Base-by-base conservation (phyloP, 352 stramenopile species). In the Phytopythium delawarense region DNA sequence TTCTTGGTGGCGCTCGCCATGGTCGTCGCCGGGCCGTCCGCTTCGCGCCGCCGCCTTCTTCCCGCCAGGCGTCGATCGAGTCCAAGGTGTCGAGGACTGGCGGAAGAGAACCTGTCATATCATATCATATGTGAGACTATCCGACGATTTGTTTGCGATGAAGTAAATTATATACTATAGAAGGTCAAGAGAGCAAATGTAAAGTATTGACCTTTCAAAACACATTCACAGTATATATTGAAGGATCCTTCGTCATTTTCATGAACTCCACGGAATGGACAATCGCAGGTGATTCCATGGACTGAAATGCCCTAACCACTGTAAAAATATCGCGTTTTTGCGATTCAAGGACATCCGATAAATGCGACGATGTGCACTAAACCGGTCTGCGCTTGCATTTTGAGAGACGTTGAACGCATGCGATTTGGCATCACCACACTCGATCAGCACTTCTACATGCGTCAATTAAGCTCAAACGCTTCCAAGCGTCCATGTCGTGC, bases 1-100 rank as follows among this genome's bases (percentile, higher is more conserved):
- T 82, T 84, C 75, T 91, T 91, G 39, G 71, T 79, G 49, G 70
- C 71, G 69, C 72, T 87, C 39, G 68, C 69, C 71, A 79, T 78
- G 46, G 35, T 42, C 13, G 20, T 4, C 56, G 39, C 37, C 42
- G 42, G n/a, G 13, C 21, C 6, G 6, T 18, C 12, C 42, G 42
- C 20, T 25, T 23, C 42, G 42, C 42, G 8, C 21, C 20, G 42
- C 20, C 42, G 18, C n/a, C 12, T 25, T 49, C 42, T 25, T 49
- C 21, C 42, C 12, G 35, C 42, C 42, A 28, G 18, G 4, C 18
- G 42, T 32, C 28, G 28, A 32, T 32, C 28, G 28, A 32, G 28
- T 32, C 28, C 28, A 32, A n/a, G 12, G 45, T 15, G 45, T 12
- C 21, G 21, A 51, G 45, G n/a, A 32, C 45, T 51, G 42, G 42